phyloP scores from a whole-genome alignment of 768 basidiomycete species.

The Boletus subcaerulescens region DNA sequence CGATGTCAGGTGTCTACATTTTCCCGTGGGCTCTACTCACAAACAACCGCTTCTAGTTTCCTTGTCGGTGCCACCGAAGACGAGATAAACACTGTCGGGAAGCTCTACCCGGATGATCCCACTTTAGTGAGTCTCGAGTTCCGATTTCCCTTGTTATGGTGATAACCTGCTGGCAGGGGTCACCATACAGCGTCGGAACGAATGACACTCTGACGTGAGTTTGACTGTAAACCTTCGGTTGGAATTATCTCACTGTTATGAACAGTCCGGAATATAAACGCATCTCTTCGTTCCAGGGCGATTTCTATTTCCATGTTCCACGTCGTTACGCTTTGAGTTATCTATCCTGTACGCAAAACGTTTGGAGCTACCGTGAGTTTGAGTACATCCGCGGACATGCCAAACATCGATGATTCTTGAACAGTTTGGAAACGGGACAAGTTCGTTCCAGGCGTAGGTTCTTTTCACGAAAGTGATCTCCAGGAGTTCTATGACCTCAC shows the following conservation, averaged over 20 bases:
- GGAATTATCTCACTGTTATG: not conserved
- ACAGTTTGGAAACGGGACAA: constrained; percentile 18
- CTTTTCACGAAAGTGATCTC: constrained; percentile 18
- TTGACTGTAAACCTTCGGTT: not conserved
- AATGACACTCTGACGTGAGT: constrained; percentile 10
- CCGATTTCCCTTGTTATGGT: too few species aligned
- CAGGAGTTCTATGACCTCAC: constrained; percentile 15
- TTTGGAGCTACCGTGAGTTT: constrained; percentile 11
- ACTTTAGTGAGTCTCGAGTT: not conserved
- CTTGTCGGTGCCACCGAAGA: constrained; percentile 6
- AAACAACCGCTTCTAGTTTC: not conserved
- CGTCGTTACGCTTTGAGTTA: constrained; percentile 7
- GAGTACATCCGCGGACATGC: not conserved
- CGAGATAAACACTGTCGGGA: not conserved
- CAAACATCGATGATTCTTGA: not conserved
- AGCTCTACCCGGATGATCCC: constrained; percentile 3
- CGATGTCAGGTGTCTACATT: not conserved
- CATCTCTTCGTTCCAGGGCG: constrained; percentile 19
- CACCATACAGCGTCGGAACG: constrained; percentile 27
- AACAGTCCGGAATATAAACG: not conserved
- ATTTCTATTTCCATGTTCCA: constrained; percentile 1
- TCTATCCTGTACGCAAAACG: constrained; percentile 9
- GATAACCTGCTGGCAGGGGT: constrained; percentile 13
- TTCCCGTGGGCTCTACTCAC: not conserved
- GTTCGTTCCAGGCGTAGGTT: constrained; percentile 12